phyloP scores from a whole-genome alignment of 257 asterid genomes.

The Solanum pennellii region DNA sequence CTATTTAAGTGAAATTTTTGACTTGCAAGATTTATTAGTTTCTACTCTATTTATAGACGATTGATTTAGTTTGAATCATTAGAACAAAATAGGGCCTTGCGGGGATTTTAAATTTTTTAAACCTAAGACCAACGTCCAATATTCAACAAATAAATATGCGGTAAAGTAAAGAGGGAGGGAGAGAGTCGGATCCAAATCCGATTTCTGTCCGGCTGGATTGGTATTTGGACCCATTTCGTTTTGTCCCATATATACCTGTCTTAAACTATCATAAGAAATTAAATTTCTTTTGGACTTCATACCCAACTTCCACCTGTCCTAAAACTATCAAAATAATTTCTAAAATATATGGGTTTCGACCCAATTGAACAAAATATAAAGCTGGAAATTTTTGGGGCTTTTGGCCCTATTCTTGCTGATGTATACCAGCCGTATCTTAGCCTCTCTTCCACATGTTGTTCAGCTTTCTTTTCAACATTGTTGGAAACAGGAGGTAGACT shows the following conservation, averaged over 20 bases:
- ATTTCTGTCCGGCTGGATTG: too few relatives aligned
- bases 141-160: too few relatives aligned
- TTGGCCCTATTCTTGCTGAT: background rate
- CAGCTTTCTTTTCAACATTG: background rate
- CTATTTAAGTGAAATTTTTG: too few relatives aligned
- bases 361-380: background rate
- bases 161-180: background rate
- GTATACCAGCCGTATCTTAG: background rate
- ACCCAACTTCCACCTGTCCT: background rate
- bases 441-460: background rate
- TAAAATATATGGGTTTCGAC: background rate
- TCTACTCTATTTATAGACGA: too few relatives aligned
- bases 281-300: background rate
- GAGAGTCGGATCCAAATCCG: background rate
- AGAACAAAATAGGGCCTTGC: too few relatives aligned
- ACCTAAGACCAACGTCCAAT: too few relatives aligned
- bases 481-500: background rate
- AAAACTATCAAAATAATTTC: background rate
- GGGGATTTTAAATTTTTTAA: too few relatives aligned
- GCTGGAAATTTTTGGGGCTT: background rate
- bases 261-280: background rate
- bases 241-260: background rate
- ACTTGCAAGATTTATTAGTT: too few relatives aligned
- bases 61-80: too few relatives aligned
- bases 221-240: too few relatives aligned